phyloP scores from a whole-genome alignment of 1,284 basidiomycete genomes.

The Cutaneotrichosporon sp. region DNA sequence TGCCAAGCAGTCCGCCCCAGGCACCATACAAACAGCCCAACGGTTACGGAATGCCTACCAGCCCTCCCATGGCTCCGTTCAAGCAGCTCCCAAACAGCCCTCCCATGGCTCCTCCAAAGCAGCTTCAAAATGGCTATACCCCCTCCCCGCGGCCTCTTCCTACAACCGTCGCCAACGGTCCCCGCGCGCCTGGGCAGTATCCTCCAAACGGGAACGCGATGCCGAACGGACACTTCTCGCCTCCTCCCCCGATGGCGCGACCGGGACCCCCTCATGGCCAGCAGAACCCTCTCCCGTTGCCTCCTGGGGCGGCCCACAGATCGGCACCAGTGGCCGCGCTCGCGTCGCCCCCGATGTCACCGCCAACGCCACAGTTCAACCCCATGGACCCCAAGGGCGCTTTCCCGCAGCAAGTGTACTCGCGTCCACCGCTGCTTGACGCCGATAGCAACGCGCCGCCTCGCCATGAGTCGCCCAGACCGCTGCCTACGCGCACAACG shows the following conservation, averaged over 20 bases:
- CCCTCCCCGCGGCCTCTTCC: slow-evolving; percentile 4
- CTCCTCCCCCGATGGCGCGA: slow-evolving; percentile 1
- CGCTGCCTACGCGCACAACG: neutral
- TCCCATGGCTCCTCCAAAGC: slow-evolving; percentile 6
- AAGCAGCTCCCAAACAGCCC: slow-evolving; percentile 4
- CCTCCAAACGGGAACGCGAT: neutral
- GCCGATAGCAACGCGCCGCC: neutral
- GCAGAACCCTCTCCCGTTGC: neutral
- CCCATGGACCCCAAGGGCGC: slow-evolving; percentile 2
- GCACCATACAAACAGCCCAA: slow-evolving; percentile 1
- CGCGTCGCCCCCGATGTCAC: slow-evolving; percentile 16
- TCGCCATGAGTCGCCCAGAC: neutral
- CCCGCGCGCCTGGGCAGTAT: neutral
- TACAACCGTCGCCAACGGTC: neutral
- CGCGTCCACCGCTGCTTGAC: slow-evolving; percentile 24
- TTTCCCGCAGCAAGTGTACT: slow-evolving; percentile 19
- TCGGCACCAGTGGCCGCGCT: slow-evolving; percentile 8
- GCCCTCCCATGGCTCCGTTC: slow-evolving; percentile 1
- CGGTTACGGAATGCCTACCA: neutral
- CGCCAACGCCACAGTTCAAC: neutral
- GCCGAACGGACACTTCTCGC: slow-evolving; percentile 2
- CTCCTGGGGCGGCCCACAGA: slow-evolving; percentile 1
- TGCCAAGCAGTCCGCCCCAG: slow-evolving; percentile 6
- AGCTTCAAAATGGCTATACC: neutral
- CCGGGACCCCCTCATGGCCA: neutral